These are phyloP conservation scores for Boletus sensibilis DNA, from an alignment of 768 basidiomycete genomes.

Conservation along the genomic window DNA sequence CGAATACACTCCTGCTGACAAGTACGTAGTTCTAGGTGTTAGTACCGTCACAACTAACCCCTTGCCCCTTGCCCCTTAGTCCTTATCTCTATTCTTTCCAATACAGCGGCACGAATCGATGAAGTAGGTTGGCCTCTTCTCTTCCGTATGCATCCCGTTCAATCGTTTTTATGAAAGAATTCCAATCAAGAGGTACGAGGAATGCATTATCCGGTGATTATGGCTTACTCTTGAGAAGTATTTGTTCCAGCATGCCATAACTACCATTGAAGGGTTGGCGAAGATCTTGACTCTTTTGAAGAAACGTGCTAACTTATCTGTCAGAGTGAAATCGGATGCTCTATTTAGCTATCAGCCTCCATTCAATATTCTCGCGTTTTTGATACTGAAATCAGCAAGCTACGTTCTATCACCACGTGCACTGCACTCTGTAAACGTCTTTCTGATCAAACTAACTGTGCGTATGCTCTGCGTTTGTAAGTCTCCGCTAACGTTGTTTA, in stretches of 20 bases:
- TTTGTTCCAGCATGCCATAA: conserved; percentile 82
- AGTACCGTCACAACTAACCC: conserved; percentile 2
- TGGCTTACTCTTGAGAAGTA: conserved; percentile 50
- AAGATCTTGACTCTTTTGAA: not conserved
- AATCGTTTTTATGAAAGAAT: conserved; percentile 38
- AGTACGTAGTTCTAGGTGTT: conserved; percentile 46
- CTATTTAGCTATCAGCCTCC: conserved; percentile 92
- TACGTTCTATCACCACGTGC: conserved; percentile 72
- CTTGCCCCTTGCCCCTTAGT: conserved; percentile 28
- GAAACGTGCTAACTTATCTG: conserved; percentile 2
- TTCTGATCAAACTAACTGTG: conserved; percentile 80
- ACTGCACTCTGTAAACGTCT: conserved; percentile 82
- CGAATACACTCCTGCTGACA: conserved; percentile 76
- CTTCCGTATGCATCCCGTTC: not conserved
- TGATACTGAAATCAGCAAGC: conserved; percentile 76
- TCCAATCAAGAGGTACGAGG: conserved; percentile 55
- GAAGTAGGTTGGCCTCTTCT: conserved; percentile 37
- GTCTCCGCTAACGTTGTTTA: not conserved
- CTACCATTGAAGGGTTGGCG: conserved; percentile 82
- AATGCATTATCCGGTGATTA: not conserved
- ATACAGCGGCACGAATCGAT: conserved; percentile 80
- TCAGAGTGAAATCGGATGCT: conserved; percentile 83
- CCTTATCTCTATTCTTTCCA: conserved; percentile 87
- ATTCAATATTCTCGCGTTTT: conserved; percentile 80
- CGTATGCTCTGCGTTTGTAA: conserved; percentile 16